Percentiles rank a stretch among this genome's conserved stretches.
Evolutionary conservation across 345 rosid species (phyloP).

Genomic region (Populus pruinosa): DNA sequence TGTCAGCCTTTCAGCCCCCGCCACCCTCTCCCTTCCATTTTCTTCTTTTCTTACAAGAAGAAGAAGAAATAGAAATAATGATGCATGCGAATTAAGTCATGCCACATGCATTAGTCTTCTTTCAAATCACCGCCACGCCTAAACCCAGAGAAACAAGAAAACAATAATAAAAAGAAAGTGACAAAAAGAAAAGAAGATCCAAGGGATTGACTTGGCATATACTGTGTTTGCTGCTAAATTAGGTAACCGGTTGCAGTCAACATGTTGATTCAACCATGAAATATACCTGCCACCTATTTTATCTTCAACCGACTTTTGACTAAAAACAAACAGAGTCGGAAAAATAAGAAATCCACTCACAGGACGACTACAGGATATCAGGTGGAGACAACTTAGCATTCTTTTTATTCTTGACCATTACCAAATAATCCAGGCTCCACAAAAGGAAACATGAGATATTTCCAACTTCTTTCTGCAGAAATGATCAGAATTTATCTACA

Average conservation of each 20-base stretch:
- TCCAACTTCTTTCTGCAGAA: neutral
- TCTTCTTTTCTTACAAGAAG: neutral
- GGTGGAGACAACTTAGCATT: neutral
- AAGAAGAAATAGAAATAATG: neutral
- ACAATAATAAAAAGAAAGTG: neutral
- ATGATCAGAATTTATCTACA: slow-evolving; percentile 5
- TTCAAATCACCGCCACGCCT: neutral
- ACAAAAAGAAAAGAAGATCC: neutral
- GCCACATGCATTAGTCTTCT: neutral
- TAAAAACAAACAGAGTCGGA: neutral
- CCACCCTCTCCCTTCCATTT: neutral
- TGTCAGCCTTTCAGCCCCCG: neutral
- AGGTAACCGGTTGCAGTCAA: neutral
- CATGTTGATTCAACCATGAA: neutral
- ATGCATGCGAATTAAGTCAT: no score
- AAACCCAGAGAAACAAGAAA: neutral
- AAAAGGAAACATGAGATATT: neutral
- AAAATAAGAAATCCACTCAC: neutral
- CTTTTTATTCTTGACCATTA: neutral
- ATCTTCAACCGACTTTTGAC: neutral
- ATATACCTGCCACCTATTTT: neutral
- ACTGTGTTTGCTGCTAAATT: neutral
- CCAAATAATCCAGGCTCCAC: neutral
- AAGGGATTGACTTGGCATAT: neutral
- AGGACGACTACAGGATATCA: neutral